These are phyloP conservation scores for Asterionellopsis glacialis DNA, from an alignment of 108 stramenopile species.

Conservation along the genomic window DNA sequence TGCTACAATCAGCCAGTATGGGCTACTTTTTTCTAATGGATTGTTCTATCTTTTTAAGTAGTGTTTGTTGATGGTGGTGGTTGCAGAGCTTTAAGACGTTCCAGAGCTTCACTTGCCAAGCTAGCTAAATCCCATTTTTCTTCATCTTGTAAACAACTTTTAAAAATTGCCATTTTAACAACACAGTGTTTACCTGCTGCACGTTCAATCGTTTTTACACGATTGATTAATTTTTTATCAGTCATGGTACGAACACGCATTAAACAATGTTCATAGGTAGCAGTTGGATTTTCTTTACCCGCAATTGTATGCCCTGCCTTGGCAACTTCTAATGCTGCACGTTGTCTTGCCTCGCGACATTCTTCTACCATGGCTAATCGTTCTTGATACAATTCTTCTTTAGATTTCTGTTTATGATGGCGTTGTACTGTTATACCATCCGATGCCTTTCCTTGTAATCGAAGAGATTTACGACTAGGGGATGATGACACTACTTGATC, in stretches of 20 bases:
- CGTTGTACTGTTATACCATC: conserved; percentile 8
- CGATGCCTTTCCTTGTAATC: conserved; percentile 43
- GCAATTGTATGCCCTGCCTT: conserved; percentile 28
- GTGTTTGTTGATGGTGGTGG: no score
- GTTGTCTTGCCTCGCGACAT: conserved; percentile 60
- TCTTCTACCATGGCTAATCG: conserved; percentile 44
- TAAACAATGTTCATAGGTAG: conserved; percentile 83
- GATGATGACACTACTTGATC: background rate
- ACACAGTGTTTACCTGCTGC: conserved; percentile 86
- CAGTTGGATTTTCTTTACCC: conserved; percentile 77
- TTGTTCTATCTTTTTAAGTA: no score
- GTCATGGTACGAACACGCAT: conserved; percentile 82
- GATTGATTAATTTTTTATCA: conserved; percentile 60
- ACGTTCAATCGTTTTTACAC: conserved; percentile 79
- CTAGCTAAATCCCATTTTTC: conserved; percentile 75
- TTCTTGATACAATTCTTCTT: conserved; percentile 26
- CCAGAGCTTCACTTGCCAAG: conserved; percentile 66
- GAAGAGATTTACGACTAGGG: conserved; percentile 43
- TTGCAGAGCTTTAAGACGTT: conserved; percentile 73
- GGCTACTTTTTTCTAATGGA: no score
- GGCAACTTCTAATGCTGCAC: conserved; percentile 43
- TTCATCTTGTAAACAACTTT: conserved; percentile 83
- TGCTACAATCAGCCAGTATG: no score
- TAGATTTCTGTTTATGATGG: conserved; percentile 5
- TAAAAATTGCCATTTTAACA: conserved; percentile 90